These are phyloP conservation scores for Chlorophyllum brunneum DNA, from an alignment of 768 basidiomycete species.

Conservation along the genomic window DNA sequence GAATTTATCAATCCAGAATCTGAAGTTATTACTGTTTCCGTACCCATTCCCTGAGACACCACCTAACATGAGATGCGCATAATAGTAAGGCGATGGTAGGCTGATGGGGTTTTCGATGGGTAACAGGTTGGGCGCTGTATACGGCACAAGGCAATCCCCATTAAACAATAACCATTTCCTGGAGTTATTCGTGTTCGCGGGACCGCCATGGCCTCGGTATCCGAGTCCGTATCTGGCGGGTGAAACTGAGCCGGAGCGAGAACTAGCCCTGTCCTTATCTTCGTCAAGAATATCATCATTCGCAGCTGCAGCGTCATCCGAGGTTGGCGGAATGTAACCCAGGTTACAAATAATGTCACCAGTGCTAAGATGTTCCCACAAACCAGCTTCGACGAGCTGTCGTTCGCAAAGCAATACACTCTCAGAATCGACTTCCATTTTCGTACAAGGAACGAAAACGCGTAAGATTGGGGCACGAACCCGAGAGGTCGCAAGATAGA, in stretches of 20 bases:
- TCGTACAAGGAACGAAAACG: slow-evolving; percentile 69
- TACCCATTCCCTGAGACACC: slow-evolving; percentile 19
- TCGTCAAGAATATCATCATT: slow-evolving; percentile 2
- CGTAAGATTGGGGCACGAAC: slow-evolving; percentile 70
- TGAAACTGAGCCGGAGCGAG: not conserved
- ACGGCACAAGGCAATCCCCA: slow-evolving; percentile 58
- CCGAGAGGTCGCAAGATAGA: slow-evolving; percentile 54
- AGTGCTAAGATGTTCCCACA: slow-evolving; percentile 73
- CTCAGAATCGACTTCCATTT: slow-evolving; percentile 38
- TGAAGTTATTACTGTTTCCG: slow-evolving; percentile 23
- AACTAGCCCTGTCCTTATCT: slow-evolving; percentile 7
- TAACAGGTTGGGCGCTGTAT: slow-evolving; percentile 51
- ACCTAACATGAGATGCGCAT: slow-evolving; percentile 56
- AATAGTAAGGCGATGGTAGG: slow-evolving; percentile 76
- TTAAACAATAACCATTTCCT: slow-evolving; percentile 73
- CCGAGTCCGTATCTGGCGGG: not conserved
- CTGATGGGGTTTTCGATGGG: slow-evolving; percentile 54
- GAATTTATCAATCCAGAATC: slow-evolving; percentile 31
- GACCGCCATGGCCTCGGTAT: not conserved
- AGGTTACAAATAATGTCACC: slow-evolving; percentile 82
- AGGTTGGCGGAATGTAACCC: slow-evolving; percentile 60
- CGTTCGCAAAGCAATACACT: slow-evolving; percentile 59
- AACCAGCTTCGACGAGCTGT: slow-evolving; percentile 60
- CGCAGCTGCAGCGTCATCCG: slow-evolving; percentile 18
- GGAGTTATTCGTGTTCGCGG: slow-evolving; percentile 10